These are phyloP conservation scores for Globisporangium spinosum DNA, from an alignment of 352 stramenopile genomes.

Conservation along the genomic window DNA sequence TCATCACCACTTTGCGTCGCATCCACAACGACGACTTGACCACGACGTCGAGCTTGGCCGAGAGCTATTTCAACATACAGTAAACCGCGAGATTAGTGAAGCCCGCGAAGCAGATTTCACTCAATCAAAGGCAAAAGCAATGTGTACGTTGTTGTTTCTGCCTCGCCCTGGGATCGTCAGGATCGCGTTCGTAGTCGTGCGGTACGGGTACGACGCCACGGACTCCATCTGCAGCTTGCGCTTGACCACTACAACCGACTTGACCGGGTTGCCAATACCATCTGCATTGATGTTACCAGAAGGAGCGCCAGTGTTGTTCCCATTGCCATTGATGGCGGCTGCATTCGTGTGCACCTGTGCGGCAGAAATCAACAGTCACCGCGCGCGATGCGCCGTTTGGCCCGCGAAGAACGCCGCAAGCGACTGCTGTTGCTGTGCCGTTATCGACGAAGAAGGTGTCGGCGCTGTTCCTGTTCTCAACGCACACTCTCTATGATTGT, in stretches of 20 bases:
- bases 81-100: background rate
- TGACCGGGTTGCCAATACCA: background rate
- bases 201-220: constrained; percentile 9
- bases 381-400: constrained; percentile 17
- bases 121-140: background rate
- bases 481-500: background rate
- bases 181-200: constrained; percentile 1
- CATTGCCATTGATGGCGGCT: background rate
- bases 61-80: constrained; percentile 28
- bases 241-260: constrained; percentile 9
- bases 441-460: background rate
- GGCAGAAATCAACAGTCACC: constrained; percentile 17
- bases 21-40: constrained; percentile 50
- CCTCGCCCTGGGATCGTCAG: constrained; percentile 15
- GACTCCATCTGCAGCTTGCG: constrained; percentile 22
- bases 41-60: constrained; percentile 57
- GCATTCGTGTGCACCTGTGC: constrained; percentile 20
- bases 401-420: constrained; percentile 26
- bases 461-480: background rate
- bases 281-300: constrained; percentile 7
- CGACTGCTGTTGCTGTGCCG: constrained; percentile 7
- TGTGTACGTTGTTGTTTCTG: constrained; percentile 27
- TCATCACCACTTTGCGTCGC: constrained; percentile 54
- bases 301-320: constrained; percentile 5
- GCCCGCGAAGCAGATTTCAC: background rate